Conservation (phyloP, 305 asterid genomes). For the Stenogyne calaminthoides region DNA sequence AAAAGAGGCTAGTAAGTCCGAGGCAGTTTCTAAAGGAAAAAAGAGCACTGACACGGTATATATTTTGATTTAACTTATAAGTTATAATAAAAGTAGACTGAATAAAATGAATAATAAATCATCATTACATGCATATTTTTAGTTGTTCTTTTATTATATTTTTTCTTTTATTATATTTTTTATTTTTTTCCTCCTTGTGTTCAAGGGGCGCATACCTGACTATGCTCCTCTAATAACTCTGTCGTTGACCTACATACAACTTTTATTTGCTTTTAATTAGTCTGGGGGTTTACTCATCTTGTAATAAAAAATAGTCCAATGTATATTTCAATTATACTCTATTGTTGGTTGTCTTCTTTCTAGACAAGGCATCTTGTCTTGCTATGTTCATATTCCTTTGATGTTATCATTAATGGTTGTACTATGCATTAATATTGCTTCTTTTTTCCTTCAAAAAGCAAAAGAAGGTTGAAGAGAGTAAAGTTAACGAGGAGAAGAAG, state of each 20-base stretch:
- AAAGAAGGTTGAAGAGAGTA: conserved; percentile 58
- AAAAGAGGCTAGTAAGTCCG: conserved; percentile 43
- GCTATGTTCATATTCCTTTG: not conserved
- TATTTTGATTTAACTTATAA: not conserved
- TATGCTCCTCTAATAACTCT: not conserved
- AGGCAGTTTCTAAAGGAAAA: conserved; percentile 46
- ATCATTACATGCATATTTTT: not conserved
- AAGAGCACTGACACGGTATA: conserved; percentile 47
- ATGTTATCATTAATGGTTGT: not conserved
- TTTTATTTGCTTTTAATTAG: not conserved
- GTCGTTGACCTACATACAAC: not conserved
- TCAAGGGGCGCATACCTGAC: not conserved
- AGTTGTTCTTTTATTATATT: not conserved
- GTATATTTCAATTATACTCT: not conserved
- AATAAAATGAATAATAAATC: not conserved
- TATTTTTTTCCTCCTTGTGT: not conserved
- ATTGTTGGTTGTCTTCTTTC: conserved; percentile 19
- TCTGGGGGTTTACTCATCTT: not conserved
- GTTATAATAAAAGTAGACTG: not conserved
- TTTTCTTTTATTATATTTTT: too few relatives aligned
- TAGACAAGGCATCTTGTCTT: not conserved
- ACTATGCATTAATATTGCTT: too few relatives aligned
- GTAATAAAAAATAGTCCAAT: not conserved
- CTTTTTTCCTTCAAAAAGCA: conserved; percentile 34
- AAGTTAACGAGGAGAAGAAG: conserved; percentile 58